Base-by-base conservation (phyloP, 2,329 filamentous ascomycete genomes). In the Drechslerella stenobrocha region DNA sequence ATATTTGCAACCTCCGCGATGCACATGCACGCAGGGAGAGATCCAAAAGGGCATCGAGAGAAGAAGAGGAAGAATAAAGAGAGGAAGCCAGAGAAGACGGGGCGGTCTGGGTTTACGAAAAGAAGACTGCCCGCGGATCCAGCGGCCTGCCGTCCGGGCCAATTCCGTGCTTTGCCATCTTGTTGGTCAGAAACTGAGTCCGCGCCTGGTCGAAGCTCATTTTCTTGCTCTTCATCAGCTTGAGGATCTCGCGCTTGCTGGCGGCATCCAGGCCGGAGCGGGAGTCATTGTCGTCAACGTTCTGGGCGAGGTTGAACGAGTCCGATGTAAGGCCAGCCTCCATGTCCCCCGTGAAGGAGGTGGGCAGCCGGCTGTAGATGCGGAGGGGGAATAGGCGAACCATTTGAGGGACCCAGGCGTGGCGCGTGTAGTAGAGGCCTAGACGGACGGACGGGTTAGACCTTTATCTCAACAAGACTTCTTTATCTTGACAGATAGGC, bases 121-220 rank as follows among this genome's bases (percentile, higher is more conserved):
- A 67, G 50, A 67, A 67, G 65, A 97, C 90, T 75, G 96, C 95
- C 80, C 96, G 96, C 70, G 91, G 90, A 79, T 97, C 92, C 75
- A 85, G 83, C 70, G 93, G 93, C 73, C 86, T 79, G 2, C 93
- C 93, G 77, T 98, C 93, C 3, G 88, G 82, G 0, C 86, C 90
- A 75, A 98, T 96, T 52, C 89, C 88, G 74, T 95, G 89, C 75
- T 86, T 90, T 75, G 84, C 85, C 78, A 98, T 96, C 61, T 86
- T 81, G 73, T 88, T 84, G 79, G 96, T 88, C 78, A 90, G 93
- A 75, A 88, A 95, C 45, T 90, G 82, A 73, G 89, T 83, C 72
- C 93, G 83, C 35, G 92, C 93, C 78, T 96, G 90, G 77, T 98
- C 92, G 75, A 98, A 98, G 67, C 81, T 83, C 70, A 97, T 83